phyloP scores from a whole-genome alignment of 345 rosid genomes.

The Lepidium didymum region DNA sequence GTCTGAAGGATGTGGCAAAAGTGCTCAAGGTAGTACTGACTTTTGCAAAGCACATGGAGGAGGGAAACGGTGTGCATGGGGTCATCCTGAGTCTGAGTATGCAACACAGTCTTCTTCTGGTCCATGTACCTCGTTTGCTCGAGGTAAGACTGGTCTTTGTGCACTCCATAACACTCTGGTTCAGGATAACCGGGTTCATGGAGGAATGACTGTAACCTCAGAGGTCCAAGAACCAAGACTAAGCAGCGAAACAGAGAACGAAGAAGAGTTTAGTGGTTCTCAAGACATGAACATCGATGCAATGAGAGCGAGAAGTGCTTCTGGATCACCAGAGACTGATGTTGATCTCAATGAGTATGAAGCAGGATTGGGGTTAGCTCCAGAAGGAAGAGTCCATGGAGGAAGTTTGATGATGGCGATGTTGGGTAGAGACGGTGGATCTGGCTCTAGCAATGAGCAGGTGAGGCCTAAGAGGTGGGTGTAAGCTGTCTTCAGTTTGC shows the following conservation, averaged over 20 bases:
- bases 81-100: conserved; percentile 69
- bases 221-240: conserved; percentile 45
- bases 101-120: conserved; percentile 40
- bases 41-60: conserved; percentile 99
- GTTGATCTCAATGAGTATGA: conserved; percentile 37
- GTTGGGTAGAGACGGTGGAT: conserved; percentile 36
- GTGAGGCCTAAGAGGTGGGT: conserved; percentile 41
- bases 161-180: conserved; percentile 69
- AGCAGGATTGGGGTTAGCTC: conserved; percentile 30
- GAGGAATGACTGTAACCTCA: conserved; percentile 58
- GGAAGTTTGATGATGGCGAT: conserved; percentile 86
- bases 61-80: conserved; percentile 95
- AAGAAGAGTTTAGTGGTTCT: conserved; percentile 37
- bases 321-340: conserved; percentile 32
- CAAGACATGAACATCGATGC: conserved; percentile 58
- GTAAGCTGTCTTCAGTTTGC: conserved; percentile 25
- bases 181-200: conserved; percentile 82
- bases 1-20: conserved; percentile 80
- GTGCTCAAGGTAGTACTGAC: conserved; percentile 97
- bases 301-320: conserved; percentile 25
- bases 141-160: conserved; percentile 90
- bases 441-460: conserved; percentile 29
- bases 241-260: conserved; percentile 39
- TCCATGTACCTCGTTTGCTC: conserved; percentile 81
- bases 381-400: conserved; percentile 97